Conservation (phyloP, 345 rosid genomes). For the Cochlearia excelsa region DNA sequence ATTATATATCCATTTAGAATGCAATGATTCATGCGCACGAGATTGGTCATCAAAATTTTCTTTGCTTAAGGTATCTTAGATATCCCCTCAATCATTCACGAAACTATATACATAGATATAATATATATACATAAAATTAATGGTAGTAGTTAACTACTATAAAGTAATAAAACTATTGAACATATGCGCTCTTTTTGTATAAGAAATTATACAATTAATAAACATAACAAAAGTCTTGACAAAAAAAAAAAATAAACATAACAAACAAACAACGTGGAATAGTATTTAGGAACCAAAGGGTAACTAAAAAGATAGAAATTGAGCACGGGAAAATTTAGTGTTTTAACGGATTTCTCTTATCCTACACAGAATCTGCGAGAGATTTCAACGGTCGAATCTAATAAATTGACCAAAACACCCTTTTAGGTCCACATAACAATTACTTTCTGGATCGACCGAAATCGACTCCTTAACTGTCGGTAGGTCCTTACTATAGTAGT, state of each 20-base stretch:
- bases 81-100: no score
- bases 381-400: conserved; percentile 32
- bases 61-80: no score
- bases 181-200: neutral
- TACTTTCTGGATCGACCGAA: conserved; percentile 40
- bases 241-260: no score
- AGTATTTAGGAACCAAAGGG: neutral
- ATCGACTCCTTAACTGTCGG: conserved; percentile 81
- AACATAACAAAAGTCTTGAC: no score
- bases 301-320: neutral
- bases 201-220: no score
- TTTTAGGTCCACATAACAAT: conserved; percentile 25
- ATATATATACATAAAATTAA: no score
- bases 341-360: conserved; percentile 20
- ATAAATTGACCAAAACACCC: conserved; percentile 36
- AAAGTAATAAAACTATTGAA: neutral
- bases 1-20: neutral
- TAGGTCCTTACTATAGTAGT: conserved; percentile 34
- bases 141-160: neutral
- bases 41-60: conserved; percentile 20
- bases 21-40: conserved; percentile 22
- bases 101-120: no score
- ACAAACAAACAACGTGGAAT: neutral
- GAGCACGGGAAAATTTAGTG: no score
- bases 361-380: conserved; percentile 33